Evolutionary conservation across 257 asterid genomes (phyloP), one percentile per base, ranked within the genome.

Genomic region (Haberlea rhodopensis): DNA sequence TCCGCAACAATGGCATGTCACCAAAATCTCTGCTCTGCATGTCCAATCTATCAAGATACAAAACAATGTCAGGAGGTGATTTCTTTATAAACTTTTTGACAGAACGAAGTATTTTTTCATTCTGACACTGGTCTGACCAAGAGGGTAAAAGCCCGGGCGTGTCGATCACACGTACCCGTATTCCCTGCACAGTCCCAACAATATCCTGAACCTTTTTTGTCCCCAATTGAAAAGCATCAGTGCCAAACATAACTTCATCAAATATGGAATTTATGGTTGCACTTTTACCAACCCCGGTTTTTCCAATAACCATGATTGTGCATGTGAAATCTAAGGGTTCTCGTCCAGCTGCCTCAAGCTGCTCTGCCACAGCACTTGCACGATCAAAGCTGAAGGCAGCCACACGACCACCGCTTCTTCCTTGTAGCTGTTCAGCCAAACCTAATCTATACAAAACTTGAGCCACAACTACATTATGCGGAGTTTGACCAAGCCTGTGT

Each of bases 341-440:
- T 72, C 88, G 96, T 24, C 92, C 95, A 65, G 95, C 83, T 28
- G 97, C 86, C 86, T 94, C 99, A 32, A 94, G 97, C 72, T 90
- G 96, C 84, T 90, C 95, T 6, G 99, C 99, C 95, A 90, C 79
- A 25, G 96, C 95, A 81, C 97, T 94, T 5, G 99, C 97, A 52
- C 97, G 99, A 67, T 94, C 99, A 74, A 94, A 94, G 78, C 95
- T 94, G 45, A 94, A 87, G 49, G 95, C 91, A 65, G 82, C 96
- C 70, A 76, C 94, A 63, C 97, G 97, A 6, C 92, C 82, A 22
- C 96, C 95, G 69, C 84, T 90, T 80, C 99, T 83, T 21, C 99
- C 96, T 20, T 86, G 88, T 52, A 94, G 80, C 85, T 94, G 99
- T 76, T 94, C 97, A 45, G 99, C 99, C 70, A 94, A 73, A 22